Conservation (phyloP, 495 filamentous ascomycete species). For the Margaritispora aquatica region DNA sequence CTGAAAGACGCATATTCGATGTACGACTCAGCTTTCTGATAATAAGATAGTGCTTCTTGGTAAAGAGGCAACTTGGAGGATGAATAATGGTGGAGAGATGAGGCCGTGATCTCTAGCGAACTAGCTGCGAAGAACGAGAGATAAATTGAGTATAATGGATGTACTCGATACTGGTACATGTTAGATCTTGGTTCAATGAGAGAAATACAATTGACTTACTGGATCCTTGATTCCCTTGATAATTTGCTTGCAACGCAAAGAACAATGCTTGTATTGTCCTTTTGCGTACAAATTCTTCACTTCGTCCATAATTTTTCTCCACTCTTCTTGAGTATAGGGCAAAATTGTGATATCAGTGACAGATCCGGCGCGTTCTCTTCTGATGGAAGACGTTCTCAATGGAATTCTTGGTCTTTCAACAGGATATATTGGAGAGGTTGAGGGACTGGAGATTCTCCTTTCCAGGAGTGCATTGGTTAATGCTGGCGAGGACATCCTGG, state of each 20-base stretch:
- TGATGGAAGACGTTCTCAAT: neutral
- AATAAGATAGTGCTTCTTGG: slow-evolving; percentile 40
- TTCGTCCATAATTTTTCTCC: slow-evolving; percentile 22
- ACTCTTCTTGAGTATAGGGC: slow-evolving; percentile 20
- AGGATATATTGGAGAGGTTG: neutral
- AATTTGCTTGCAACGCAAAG: slow-evolving; percentile 18
- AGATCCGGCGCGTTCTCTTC: slow-evolving; percentile 9
- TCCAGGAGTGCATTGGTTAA: neutral
- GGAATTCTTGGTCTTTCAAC: neutral
- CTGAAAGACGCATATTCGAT: slow-evolving; percentile 23
- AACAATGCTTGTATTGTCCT: slow-evolving; percentile 21
- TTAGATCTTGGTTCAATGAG: neutral
- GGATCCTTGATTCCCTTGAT: slow-evolving; percentile 13
- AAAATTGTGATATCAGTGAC: slow-evolving; percentile 16
- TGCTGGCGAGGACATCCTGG: neutral
- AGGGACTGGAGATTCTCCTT: neutral
- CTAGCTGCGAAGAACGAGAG: slow-evolving; percentile 48
- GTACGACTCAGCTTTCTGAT: slow-evolving; percentile 35
- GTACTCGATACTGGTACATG: slow-evolving; percentile 9
- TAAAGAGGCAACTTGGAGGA: slow-evolving; percentile 38
- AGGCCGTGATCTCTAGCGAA: slow-evolving; percentile 45
- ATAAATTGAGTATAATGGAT: slow-evolving; percentile 44
- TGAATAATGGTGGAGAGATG: slow-evolving; percentile 36
- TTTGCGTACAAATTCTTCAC: slow-evolving; percentile 16
- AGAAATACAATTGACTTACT: slow-evolving; percentile 12